Conservation (phyloP, 31 red algal genomes). For the Asparagopsis taxiformis region DNA sequence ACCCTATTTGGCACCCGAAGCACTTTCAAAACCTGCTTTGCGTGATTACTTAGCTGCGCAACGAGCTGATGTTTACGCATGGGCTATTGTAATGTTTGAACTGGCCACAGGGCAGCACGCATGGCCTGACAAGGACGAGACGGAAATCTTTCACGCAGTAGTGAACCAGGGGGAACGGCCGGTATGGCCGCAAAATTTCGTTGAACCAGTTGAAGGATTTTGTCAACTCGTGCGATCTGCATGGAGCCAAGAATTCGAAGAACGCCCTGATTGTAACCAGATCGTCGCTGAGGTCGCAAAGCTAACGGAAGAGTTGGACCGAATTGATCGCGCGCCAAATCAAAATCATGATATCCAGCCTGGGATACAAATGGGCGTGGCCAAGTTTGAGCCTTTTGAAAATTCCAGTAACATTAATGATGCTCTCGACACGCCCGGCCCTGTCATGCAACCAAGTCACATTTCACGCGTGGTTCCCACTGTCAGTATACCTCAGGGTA, state of each 20-base stretch:
- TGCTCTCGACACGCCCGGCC: background rate
- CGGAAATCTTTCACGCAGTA: slow-evolving; percentile 28
- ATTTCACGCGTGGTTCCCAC: background rate
- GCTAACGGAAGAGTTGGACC: background rate
- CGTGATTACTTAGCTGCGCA: slow-evolving; percentile 10
- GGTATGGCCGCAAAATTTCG: slow-evolving; percentile 7
- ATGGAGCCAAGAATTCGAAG: slow-evolving; percentile 19
- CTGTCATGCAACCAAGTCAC: background rate
- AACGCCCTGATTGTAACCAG: slow-evolving; percentile 8
- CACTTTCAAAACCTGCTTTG: background rate
- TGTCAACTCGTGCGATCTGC: background rate
- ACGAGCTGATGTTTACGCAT: slow-evolving; percentile 38
- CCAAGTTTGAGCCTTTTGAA: background rate
- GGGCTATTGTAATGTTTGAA: slow-evolving; percentile 46
- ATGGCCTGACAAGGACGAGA: slow-evolving; percentile 14
- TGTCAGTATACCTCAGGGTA: no score
- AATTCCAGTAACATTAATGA: background rate
- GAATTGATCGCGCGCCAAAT: background rate
- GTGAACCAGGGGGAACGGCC: slow-evolving; percentile 18
- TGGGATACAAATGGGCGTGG: background rate
- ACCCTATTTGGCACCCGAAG: slow-evolving; percentile 29
- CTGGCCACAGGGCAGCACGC: slow-evolving; percentile 2
- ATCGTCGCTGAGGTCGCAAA: slow-evolving; percentile 1
- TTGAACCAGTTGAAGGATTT: slow-evolving; percentile 13
- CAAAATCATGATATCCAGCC: background rate